Evolutionary conservation across 2,329 filamentous ascomycete genomes (phyloP).

Genomic region (Onygena corvina): DNA sequence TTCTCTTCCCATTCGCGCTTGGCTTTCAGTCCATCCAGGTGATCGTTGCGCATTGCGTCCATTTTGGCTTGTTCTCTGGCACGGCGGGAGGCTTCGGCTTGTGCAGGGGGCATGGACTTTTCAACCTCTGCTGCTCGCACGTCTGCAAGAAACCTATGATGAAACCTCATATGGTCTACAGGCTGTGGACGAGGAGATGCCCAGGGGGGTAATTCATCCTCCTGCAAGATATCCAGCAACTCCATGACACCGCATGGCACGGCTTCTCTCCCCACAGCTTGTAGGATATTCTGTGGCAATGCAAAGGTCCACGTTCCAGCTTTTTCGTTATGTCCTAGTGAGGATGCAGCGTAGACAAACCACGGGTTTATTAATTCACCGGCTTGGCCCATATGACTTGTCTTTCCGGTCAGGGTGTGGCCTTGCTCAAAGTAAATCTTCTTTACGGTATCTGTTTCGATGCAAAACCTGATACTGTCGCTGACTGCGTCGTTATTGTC

Average conservation of each 20-base stretch:
- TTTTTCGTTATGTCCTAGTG: conserved; percentile 15
- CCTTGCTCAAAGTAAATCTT: conserved; percentile 20
- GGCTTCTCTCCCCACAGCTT: conserved; percentile 19
- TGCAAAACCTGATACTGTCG: conserved; percentile 21
- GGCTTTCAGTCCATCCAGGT: conserved; percentile 12
- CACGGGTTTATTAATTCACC: conserved; percentile 17
- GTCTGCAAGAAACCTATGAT: conserved; percentile 16
- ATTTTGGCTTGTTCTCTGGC: conserved; percentile 16
- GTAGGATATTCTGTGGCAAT: conserved; percentile 17
- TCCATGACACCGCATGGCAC: conserved; percentile 23
- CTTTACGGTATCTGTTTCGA: conserved; percentile 18
- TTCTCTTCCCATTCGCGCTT: conserved; percentile 18
- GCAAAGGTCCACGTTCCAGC: conserved; percentile 20
- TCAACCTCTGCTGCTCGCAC: conserved; percentile 17
- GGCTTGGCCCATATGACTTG: conserved; percentile 10
- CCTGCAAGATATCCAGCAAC: conserved; percentile 19
- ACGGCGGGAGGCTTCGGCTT: conserved; percentile 19
- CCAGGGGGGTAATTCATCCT: conserved; percentile 21
- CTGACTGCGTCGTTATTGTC: conserved; percentile 16
- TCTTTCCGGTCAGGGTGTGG: conserved; percentile 17
- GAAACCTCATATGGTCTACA: conserved; percentile 13
- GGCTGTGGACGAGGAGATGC: conserved; percentile 12
- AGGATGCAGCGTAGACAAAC: conserved; percentile 21
- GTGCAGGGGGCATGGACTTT: conserved; percentile 20
- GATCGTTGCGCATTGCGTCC: conserved; percentile 16